phyloP scores from a whole-genome alignment of 139 green algal species.

The Pseudopediastrum boryanum region DNA sequence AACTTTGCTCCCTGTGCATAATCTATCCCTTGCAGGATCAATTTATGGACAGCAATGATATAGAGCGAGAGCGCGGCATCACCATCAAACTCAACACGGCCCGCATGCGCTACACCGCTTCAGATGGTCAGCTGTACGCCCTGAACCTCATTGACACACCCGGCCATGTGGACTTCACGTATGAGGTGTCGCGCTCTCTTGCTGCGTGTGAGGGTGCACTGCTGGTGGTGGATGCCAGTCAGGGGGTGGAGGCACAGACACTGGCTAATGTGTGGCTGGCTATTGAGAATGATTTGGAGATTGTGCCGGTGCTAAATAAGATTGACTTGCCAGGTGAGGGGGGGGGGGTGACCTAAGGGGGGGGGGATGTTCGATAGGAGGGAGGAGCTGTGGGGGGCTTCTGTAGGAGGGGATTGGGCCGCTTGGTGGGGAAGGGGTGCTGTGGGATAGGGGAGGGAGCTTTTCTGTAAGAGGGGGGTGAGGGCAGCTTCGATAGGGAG shows the following conservation, averaged over 20 bases:
- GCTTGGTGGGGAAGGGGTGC: background rate
- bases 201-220: slow-evolving; percentile 96
- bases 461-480: no score
- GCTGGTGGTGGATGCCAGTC: slow-evolving; percentile 95
- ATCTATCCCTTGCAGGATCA: slow-evolving; percentile 73
- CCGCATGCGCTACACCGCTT: slow-evolving; percentile 88
- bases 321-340: slow-evolving; percentile 92
- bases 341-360: background rate
- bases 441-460: background rate
- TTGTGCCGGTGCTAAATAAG: slow-evolving; percentile 97
- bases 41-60: slow-evolving; percentile 91
- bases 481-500: no score
- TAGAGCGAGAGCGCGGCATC: slow-evolving; percentile 93
- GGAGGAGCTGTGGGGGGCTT: background rate
- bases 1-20: background rate
- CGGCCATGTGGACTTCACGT: slow-evolving; percentile 58
- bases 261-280: slow-evolving; percentile 98
- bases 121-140: slow-evolving; percentile 69
- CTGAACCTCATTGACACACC: slow-evolving; percentile 91
- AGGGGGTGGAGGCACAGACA: slow-evolving; percentile 98
- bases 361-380: background rate
- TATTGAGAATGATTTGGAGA: slow-evolving; percentile 96
- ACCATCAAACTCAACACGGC: slow-evolving; percentile 97
- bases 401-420: background rate
- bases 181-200: slow-evolving; percentile 90